Evolutionary conservation across 768 basidiomycete species (phyloP).

Genomic region (Lactifluus rugatus): DNA sequence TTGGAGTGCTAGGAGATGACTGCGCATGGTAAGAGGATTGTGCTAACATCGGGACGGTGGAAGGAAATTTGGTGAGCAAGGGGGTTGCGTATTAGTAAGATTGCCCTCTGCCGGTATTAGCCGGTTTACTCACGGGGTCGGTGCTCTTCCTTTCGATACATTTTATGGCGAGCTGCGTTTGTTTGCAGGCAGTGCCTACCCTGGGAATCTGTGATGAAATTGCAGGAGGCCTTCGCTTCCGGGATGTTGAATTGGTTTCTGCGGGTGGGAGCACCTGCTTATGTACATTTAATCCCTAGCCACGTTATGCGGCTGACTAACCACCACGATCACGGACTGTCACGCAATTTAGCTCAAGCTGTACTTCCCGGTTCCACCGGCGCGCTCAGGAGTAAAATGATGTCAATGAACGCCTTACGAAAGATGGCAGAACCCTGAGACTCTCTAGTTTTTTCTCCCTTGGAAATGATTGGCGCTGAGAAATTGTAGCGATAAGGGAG

Average conservation of each 20-base stretch:
- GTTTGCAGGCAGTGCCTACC: neutral
- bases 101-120: slow-evolving; percentile 17
- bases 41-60: slow-evolving; percentile 26
- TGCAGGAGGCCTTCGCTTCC: neutral
- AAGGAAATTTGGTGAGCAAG: slow-evolving; percentile 22
- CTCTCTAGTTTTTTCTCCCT: no score
- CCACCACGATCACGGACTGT: neutral
- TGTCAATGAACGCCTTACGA: neutral
- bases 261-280: slow-evolving; percentile 4
- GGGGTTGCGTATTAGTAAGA: slow-evolving; percentile 28
- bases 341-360: neutral
- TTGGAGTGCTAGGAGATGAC: slow-evolving; percentile 19
- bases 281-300: slow-evolving; percentile 7
- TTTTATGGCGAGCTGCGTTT: neutral
- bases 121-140: slow-evolving; percentile 20
- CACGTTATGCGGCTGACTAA: neutral
- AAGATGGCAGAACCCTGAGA: neutral
- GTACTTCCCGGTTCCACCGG: neutral
- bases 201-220: neutral
- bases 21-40: slow-evolving; percentile 25
- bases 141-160: neutral
- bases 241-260: slow-evolving; percentile 9
- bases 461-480: neutral
- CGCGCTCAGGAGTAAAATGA: neutral
- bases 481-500: neutral